Percentiles rank a stretch among this genome's conserved stretches.
Conservation (phyloP, 148 eudicot species). For the Rhododendron kiyosumense region DNA sequence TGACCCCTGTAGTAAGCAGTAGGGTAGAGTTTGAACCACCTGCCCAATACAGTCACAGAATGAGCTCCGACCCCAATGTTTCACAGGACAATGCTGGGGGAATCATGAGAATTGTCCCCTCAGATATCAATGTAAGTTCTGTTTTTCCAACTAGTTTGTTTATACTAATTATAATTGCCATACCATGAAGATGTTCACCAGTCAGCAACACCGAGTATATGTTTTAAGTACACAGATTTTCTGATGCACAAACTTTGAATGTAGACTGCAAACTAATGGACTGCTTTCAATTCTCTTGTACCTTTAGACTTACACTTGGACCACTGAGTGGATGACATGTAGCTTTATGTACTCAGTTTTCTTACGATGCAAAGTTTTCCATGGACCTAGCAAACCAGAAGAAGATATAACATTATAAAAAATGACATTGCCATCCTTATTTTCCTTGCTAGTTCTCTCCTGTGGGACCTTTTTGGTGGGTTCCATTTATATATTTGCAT, state of each 20-base stretch:
- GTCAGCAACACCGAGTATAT: background rate
- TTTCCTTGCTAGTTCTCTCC: background rate
- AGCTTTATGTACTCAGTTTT: background rate
- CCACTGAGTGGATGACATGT: background rate
- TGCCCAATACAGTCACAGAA: constrained; percentile 33
- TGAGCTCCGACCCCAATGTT: constrained; percentile 44
- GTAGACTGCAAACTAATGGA: background rate
- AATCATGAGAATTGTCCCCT: constrained; percentile 81
- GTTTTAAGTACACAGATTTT: background rate
- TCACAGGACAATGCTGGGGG: constrained; percentile 65
- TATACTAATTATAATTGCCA: background rate
- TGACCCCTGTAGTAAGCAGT: constrained; percentile 26
- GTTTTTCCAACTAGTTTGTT: background rate
- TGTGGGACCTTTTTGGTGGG: background rate
- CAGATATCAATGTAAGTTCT: constrained; percentile 57
- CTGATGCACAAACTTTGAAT: background rate
- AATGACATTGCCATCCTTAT: background rate
- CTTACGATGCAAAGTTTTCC: background rate
- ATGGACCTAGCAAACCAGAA: background rate
- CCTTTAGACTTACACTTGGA: background rate
- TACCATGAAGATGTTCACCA: background rate
- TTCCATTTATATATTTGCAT: background rate
- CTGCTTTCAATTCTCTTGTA: background rate
- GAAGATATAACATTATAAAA: background rate
- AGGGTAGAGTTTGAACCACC: constrained; percentile 34